Conservation (phyloP, 805 yeast genomes). For the Candida berthetii region DNA sequence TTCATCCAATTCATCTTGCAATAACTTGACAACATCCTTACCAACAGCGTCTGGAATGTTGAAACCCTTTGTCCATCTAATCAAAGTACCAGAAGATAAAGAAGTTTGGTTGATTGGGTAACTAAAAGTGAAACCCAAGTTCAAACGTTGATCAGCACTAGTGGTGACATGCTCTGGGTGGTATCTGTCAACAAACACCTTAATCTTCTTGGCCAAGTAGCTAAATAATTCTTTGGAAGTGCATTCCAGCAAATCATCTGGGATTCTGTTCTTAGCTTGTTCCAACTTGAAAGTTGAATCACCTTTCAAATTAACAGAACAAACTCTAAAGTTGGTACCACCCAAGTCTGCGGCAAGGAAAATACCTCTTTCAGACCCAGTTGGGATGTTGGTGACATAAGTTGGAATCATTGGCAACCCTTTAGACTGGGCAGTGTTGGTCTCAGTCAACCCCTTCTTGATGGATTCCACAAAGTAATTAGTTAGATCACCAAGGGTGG, state of each 20-base stretch:
- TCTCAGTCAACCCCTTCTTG: conserved; percentile 49
- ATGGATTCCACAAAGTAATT: conserved; percentile 54
- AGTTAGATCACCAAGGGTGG: conserved; percentile 20
- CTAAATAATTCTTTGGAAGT: conserved; percentile 63
- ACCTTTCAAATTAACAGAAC: conserved; percentile 75
- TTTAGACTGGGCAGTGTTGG: conserved; percentile 28
- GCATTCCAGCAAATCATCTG: conserved; percentile 66
- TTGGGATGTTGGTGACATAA: conserved; percentile 78
- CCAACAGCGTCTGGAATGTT: conserved; percentile 82
- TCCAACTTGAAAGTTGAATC: conserved; percentile 72
- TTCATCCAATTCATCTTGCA: conserved; percentile 64
- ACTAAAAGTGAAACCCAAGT: conserved; percentile 89
- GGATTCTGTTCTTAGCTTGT: conserved; percentile 76
- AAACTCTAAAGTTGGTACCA: conserved; percentile 93
- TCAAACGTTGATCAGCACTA: conserved; percentile 32
- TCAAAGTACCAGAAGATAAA: conserved; percentile 68
- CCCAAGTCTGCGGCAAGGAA: conserved; percentile 91
- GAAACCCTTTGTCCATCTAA: conserved; percentile 97
- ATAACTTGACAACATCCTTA: conserved; percentile 67
- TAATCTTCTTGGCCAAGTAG: conserved; percentile 68
- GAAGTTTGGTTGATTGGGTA: conserved; percentile 90
- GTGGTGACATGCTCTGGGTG: conserved; percentile 43
- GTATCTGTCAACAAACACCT: conserved; percentile 57
- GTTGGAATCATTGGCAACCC: conserved; percentile 92
- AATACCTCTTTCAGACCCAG: conserved; percentile 79